Evolutionary conservation across 2,329 filamentous ascomycete species (phyloP), one percentile per base, ranked within the genome.

Genomic region (Alternaria panax): DNA sequence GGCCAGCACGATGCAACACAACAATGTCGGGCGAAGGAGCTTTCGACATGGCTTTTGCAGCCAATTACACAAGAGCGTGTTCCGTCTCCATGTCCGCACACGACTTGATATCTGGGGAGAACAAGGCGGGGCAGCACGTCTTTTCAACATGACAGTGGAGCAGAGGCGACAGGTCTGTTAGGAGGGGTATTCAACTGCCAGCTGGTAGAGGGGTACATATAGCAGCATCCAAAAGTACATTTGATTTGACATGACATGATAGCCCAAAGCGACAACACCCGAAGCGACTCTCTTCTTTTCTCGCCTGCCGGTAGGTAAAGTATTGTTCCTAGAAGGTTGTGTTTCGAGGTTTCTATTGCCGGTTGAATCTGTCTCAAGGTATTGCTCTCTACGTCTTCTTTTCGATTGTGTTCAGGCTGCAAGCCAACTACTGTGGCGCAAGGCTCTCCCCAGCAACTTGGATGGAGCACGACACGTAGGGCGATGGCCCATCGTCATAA

Each of bases 251-350:
- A 51, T 57, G 57, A 52, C 28, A 57, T 32, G 20, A 42, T 52
- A 61, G 61, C 63, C 63, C 63, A 65, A 60, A 53, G 63, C 63
- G 56, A 64, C 63, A 65, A 65, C 38, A 57, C 46, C 63, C 63
- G 51, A 40, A 59, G 58, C 60, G 46, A 59, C 55, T 30, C n/a
- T 46, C 20, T 40, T 18, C 20, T 42, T 50, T 24, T 16, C 12
- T 47, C 34, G 47, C 9, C 5, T 16, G 16, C 20, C 36, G 34
- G 57, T 52, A 52, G 47, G 53, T 60, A 57, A 32, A 34, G 28
- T 20, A 36, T 48, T 24, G 8, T 1, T 24, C 20, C 12, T 14
- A 34, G 16, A 28, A 34, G 45, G 18, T 12, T 9, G 7, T 25
- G 24, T 24, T 22, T 47, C 8, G 1, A 4, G 36, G n/a, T 32